These are phyloP conservation scores for Thozetella sp. DNA, from an alignment of 495 filamentous ascomycete species.

Conservation along the genomic window DNA sequence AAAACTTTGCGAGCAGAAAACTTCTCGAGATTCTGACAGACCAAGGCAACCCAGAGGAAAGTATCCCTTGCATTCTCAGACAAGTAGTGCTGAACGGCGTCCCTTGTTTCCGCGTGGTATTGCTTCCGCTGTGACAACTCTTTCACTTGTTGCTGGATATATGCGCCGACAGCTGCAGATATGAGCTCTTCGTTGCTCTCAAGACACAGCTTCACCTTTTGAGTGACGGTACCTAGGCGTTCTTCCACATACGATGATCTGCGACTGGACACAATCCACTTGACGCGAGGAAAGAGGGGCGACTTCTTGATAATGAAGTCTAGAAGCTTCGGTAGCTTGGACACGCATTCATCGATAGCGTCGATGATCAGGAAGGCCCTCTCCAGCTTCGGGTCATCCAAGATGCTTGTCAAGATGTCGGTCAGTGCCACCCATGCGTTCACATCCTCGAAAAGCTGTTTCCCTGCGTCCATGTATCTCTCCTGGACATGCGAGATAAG, in stretches of 20 bases:
- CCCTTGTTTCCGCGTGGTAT: slow-evolving; percentile 14
- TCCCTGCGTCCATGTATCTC: slow-evolving; percentile 19
- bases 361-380: slow-evolving; percentile 41
- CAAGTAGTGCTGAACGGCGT: slow-evolving; percentile 15
- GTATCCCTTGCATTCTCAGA: slow-evolving; percentile 22
- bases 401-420: slow-evolving; percentile 26
- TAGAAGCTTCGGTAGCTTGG: slow-evolving; percentile 26
- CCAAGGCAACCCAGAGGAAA: slow-evolving; percentile 33
- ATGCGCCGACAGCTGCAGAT: slow-evolving; percentile 24
- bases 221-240: slow-evolving; percentile 15
- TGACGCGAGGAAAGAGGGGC: slow-evolving; percentile 26
- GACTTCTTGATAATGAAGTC: slow-evolving; percentile 24
- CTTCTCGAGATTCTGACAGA: slow-evolving; percentile 20
- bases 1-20: slow-evolving; percentile 4
- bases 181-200: slow-evolving; percentile 24
- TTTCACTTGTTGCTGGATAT: slow-evolving; percentile 33
- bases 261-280: slow-evolving; percentile 43
- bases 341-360: slow-evolving; percentile 50
- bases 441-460: slow-evolving; percentile 26
- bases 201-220: slow-evolving; percentile 28
- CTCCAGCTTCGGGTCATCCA: slow-evolving; percentile 25
- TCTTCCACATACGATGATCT: slow-evolving; percentile 33
- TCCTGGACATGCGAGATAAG: slow-evolving; percentile 25
- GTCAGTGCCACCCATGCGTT: slow-evolving; percentile 27
- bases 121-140: slow-evolving; percentile 10